A percentile compares a stretch with the other conserved stretches of the same genome.
These are phyloP conservation scores for Cercospora zeae-maydis DNA, from an alignment of 2,329 filamentous ascomycete genomes.

Conservation along the genomic window DNA sequence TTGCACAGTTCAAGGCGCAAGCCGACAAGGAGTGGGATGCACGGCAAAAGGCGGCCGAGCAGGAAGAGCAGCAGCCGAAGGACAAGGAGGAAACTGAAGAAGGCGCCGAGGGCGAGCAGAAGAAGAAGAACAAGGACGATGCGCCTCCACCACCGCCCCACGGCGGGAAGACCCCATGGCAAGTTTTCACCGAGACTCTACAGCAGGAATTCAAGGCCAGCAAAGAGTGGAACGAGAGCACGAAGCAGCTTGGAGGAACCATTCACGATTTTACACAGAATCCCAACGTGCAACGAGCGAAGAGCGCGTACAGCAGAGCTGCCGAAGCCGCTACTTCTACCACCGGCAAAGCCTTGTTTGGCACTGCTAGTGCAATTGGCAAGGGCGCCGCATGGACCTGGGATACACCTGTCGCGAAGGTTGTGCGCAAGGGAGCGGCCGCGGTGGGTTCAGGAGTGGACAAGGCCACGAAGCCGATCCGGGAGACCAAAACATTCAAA, in stretches of 20 bases:
- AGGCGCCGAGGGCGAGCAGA: slow-evolving; percentile 48
- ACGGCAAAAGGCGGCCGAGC: slow-evolving; percentile 44
- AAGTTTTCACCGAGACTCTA: slow-evolving; percentile 97
- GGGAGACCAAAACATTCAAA: slow-evolving; percentile 92
- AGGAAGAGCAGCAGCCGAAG: slow-evolving; percentile 29
- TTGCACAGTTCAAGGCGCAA: slow-evolving; percentile 36
- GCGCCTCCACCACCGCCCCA: slow-evolving; percentile 87
- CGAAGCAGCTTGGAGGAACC: slow-evolving; percentile 84
- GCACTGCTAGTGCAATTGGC: slow-evolving; percentile 79
- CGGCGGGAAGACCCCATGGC: slow-evolving; percentile 97
- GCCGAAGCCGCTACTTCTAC: slow-evolving; percentile 77
- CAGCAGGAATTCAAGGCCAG: slow-evolving; percentile 90
- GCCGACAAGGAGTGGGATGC: slow-evolving; percentile 38
- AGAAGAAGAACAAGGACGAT: slow-evolving; percentile 59
- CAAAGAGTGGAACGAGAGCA: slow-evolving; percentile 99
- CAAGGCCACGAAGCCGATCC: slow-evolving; percentile 89
- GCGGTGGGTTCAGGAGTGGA: slow-evolving; percentile 83
- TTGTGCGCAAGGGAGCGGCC: slow-evolving; percentile 78
- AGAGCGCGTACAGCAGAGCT: slow-evolving; percentile 81
- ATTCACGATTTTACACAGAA: slow-evolving; percentile 92
- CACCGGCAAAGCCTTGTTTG: slow-evolving; percentile 76
- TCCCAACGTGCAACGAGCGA: slow-evolving; percentile 80
- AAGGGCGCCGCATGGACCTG: slow-evolving; percentile 94
- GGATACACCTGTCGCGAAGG: slow-evolving; percentile 92
- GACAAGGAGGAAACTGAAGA: slow-evolving; percentile 43